Evolutionary conservation across 495 filamentous ascomycete genomes (phyloP).

Genomic region (Annulohypoxylon moriforme): DNA sequence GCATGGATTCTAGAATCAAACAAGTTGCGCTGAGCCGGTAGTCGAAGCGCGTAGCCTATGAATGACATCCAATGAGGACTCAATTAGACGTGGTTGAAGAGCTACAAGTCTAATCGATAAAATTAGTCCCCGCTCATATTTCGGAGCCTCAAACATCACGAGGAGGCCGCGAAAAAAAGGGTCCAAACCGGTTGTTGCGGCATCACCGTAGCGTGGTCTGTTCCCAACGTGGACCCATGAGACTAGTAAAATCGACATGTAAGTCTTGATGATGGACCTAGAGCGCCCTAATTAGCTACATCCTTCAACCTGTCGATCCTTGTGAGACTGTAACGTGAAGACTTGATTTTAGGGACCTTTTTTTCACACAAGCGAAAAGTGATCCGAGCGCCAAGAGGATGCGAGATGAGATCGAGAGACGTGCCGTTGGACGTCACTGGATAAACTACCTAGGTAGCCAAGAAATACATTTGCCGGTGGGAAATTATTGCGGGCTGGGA

Average conservation of each 20-base stretch:
- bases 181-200: slow-evolving; percentile 12
- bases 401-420: slow-evolving; percentile 33
- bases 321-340: slow-evolving; percentile 24
- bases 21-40: slow-evolving; percentile 17
- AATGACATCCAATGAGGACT: slow-evolving; percentile 17
- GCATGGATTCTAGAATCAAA: slow-evolving; percentile 16
- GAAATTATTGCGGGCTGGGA: slow-evolving; percentile 29
- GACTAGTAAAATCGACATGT: slow-evolving; percentile 15
- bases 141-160: not conserved
- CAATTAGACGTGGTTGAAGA: not conserved
- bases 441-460: slow-evolving; percentile 34
- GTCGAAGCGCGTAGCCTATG: slow-evolving; percentile 19
- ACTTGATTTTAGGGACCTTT: slow-evolving; percentile 4
- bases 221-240: slow-evolving; percentile 7
- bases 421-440: slow-evolving; percentile 31
- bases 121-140: not conserved
- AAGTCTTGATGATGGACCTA: slow-evolving; percentile 10
- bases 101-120: slow-evolving; percentile 6
- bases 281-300: not conserved
- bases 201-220: slow-evolving; percentile 11
- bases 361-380: slow-evolving; percentile 5
- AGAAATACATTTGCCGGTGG: slow-evolving; percentile 37
- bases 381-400: slow-evolving; percentile 28
- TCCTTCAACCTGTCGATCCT: slow-evolving; percentile 14
- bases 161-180: slow-evolving; percentile 1